These are phyloP conservation scores for Hanseniaspora nectarophila DNA, from an alignment of 805 yeast genomes.

Conservation along the genomic window DNA sequence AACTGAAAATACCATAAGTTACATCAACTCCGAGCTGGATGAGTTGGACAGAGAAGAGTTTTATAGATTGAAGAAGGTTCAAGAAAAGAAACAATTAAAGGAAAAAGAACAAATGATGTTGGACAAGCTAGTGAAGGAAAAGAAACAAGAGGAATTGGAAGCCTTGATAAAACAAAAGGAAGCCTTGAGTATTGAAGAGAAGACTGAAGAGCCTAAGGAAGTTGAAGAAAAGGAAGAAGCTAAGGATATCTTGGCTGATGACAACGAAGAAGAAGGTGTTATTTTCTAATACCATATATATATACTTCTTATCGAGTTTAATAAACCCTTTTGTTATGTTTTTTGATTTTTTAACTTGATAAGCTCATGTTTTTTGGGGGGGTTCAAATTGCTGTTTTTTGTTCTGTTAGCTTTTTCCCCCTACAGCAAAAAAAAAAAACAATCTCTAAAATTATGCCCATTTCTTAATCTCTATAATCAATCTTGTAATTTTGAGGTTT, in stretches of 20 bases:
- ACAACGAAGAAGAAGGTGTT: conserved; percentile 35
- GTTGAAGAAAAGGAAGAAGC: conserved; percentile 17
- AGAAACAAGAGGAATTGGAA: conserved; percentile 18
- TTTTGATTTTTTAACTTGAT: too few species aligned
- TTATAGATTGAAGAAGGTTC: conserved; percentile 90
- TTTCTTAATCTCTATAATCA: too few species aligned
- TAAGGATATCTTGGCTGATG: conserved; percentile 10
- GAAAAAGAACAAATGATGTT: conserved; percentile 37
- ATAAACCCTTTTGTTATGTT: too few species aligned
- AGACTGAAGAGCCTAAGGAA: conserved; percentile 26
- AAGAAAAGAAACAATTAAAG: conserved; percentile 81
- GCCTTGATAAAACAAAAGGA: conserved; percentile 21
- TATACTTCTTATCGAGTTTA: too few species aligned
- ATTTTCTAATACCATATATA: conserved; percentile 27
- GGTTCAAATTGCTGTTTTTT: too few species aligned
- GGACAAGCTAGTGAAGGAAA: conserved; percentile 39
- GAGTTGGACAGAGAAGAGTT: conserved; percentile 97
- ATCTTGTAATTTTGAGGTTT: too few species aligned
- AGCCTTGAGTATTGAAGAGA: conserved; percentile 22
- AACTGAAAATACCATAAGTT: conserved; percentile 85
- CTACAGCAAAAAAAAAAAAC: too few species aligned
- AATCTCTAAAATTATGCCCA: too few species aligned
- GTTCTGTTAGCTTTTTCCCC: too few species aligned
- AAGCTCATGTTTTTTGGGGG: too few species aligned
- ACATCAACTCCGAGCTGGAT: conserved; percentile 91